A percentile compares a stretch with the other conserved stretches of the same genome.
These are phyloP conservation scores for Cystobasidium slooffiae DNA, from an alignment of 1,284 basidiomycete species.

Conservation along the genomic window DNA sequence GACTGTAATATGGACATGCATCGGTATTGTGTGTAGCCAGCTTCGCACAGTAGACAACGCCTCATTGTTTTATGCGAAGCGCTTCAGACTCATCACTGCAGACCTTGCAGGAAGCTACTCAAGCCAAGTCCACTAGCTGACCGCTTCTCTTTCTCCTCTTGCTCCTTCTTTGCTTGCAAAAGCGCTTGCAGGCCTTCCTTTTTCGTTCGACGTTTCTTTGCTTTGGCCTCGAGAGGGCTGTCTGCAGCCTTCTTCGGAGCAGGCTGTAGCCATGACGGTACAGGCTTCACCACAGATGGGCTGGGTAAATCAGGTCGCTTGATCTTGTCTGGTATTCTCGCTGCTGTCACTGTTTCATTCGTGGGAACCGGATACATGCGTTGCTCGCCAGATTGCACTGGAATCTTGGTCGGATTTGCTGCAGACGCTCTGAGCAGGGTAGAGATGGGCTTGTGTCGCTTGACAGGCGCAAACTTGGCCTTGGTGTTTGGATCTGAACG, in stretches of 20 bases:
- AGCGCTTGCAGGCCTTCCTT: constrained; percentile 35
- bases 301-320: too few species aligned
- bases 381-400: not conserved
- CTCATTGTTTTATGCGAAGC: not conserved
- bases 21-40: too few species aligned
- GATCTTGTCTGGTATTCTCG: too few species aligned
- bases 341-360: not conserved
- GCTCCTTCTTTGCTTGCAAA: constrained; percentile 31
- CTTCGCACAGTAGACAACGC: too few species aligned
- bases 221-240: too few species aligned
- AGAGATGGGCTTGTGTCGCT: not conserved
- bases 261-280: not conserved
- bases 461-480: constrained; percentile 8
- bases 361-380: not conserved
- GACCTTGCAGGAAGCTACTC: constrained; percentile 31
- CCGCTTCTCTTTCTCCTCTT: constrained; percentile 20
- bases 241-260: not conserved
- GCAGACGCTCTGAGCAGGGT: not conserved
- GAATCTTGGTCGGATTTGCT: not conserved
- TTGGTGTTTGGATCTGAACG: constrained; percentile 10
- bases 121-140: constrained; percentile 5
- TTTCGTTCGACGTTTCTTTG: constrained; percentile 38
- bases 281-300: not conserved
- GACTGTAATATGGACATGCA: too few species aligned
- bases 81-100: not conserved